phyloP scores from a whole-genome alignment of 768 basidiomycete genomes.

The Collybiopsis confluens region DNA sequence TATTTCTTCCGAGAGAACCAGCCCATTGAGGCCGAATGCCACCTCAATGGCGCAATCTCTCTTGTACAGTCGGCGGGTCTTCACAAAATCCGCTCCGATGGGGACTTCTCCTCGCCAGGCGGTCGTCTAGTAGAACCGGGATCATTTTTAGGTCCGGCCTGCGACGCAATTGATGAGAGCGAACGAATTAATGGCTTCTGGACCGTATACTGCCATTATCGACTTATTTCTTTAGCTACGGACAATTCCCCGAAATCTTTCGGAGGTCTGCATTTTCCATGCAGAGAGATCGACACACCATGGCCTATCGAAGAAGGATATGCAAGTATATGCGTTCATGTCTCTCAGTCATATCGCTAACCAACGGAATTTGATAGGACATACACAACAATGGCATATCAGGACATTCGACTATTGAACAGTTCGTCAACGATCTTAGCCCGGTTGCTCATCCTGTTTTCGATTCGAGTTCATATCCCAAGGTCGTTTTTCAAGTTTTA shows the following conservation, averaged over 20 bases:
- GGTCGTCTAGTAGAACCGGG: background rate
- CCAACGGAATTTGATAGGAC: constrained; percentile 6
- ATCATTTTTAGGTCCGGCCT: constrained; percentile 9
- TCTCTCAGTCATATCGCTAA: background rate
- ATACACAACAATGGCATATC: constrained; percentile 10
- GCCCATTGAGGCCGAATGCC: constrained; percentile 37
- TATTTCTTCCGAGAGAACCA: constrained; percentile 39
- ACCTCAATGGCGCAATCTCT: constrained; percentile 29
- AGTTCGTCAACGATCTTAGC: constrained; percentile 8
- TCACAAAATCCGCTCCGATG: constrained; percentile 16
- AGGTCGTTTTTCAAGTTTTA: too few species aligned
- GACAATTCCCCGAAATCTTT: constrained; percentile 11
- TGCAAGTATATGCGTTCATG: background rate
- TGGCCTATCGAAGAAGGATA: constrained; percentile 14
- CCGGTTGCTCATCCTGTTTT: background rate
- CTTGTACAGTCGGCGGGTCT: constrained; percentile 21
- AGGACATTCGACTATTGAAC: constrained; percentile 1
- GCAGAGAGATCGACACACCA: constrained; percentile 17
- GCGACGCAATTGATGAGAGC: constrained; percentile 16
- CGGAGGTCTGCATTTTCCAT: constrained; percentile 14
- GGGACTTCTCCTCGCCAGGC: background rate
- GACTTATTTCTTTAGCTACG: constrained; percentile 12
- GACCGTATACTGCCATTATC: constrained; percentile 14
- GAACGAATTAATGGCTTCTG: constrained; percentile 20
- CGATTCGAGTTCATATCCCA: constrained; percentile 8